Conservation (phyloP, 2,329 filamentous ascomycete genomes). For the Colletotrichum scovillei region DNA sequence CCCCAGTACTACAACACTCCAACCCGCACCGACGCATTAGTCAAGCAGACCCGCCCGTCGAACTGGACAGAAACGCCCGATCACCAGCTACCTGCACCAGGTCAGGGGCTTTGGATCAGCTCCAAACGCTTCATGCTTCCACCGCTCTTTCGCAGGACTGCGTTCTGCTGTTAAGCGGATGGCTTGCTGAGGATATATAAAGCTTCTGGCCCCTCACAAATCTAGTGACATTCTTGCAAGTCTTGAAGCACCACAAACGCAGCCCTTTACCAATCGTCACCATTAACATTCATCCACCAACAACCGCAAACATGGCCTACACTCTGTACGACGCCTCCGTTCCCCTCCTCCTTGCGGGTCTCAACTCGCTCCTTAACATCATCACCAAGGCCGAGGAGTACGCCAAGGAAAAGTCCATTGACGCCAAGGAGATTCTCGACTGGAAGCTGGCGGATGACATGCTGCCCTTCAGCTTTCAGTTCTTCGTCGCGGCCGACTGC, state of each 20-base stretch:
- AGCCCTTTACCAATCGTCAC: not conserved
- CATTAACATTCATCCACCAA: not conserved
- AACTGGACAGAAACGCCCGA: constrained; percentile 33
- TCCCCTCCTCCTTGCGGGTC: constrained; percentile 26
- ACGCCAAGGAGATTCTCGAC: constrained; percentile 14
- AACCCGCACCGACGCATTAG: constrained; percentile 19
- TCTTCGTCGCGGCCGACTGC: constrained; percentile 45
- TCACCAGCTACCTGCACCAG: constrained; percentile 4
- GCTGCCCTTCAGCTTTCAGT: constrained; percentile 55
- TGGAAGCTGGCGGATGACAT: constrained; percentile 51
- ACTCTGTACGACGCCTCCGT: constrained; percentile 29
- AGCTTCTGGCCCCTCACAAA: not conserved
- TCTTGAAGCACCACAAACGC: not conserved
- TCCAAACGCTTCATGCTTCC: constrained; percentile 1
- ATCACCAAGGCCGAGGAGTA: constrained; percentile 28
- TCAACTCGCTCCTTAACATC: constrained; percentile 29
- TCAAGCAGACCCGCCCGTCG: constrained; percentile 32
- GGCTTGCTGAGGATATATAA: not conserved
- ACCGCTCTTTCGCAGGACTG: constrained; percentile 23
- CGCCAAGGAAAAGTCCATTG: constrained; percentile 25
- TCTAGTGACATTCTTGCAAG: not conserved
- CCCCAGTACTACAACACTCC: not conserved
- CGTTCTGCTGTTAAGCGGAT: not conserved
- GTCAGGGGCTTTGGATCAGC: not conserved
- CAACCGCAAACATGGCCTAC: constrained; percentile 25